These are phyloP conservation scores for Funneliformis geosporum DNA, from an alignment of 192 early-diverging fungal species.

Conservation along the genomic window DNA sequence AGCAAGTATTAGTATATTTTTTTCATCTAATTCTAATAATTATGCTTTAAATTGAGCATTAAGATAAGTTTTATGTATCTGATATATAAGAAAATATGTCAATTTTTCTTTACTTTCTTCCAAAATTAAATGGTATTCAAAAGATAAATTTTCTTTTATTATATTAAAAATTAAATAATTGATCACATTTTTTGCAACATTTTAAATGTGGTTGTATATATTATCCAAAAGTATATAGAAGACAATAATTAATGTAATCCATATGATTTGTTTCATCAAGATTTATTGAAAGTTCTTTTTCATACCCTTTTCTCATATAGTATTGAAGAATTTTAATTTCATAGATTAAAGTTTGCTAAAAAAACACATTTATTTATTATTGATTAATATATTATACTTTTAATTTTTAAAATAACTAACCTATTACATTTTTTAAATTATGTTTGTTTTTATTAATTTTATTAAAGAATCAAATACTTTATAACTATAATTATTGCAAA, in stretches of 20 bases:
- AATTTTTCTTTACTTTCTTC: conserved; percentile 21
- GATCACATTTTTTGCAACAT: not conserved
- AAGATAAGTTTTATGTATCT: not conserved
- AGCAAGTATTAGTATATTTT: conserved; percentile 2
- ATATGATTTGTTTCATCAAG: conserved; percentile 13
- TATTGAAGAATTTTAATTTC: conserved; percentile 15
- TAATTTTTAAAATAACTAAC: not conserved
- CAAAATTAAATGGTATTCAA: not conserved
- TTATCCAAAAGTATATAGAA: conserved; percentile 13
- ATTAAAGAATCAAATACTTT: conserved; percentile 2
- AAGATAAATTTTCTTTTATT: not conserved
- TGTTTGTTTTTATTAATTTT: conserved; percentile 8
- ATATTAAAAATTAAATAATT: conserved; percentile 18
- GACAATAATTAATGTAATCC: not conserved
- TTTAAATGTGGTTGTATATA: not conserved
- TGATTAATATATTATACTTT: not conserved
- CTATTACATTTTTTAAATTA: not conserved
- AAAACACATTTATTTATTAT: not conserved
- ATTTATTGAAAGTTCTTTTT: conserved; percentile 14
- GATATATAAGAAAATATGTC: conserved; percentile 15
- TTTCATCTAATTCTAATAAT: not conserved
- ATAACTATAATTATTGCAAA: conserved; percentile 14
- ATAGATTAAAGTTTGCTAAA: conserved; percentile 7
- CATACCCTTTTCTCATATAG: conserved; percentile 6
- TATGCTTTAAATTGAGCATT: conserved; percentile 5